A percentile compares a stretch with the other conserved stretches of the same genome.
Conservation (phyloP, 345 rosid genomes). For the Alliaria petiolata region DNA sequence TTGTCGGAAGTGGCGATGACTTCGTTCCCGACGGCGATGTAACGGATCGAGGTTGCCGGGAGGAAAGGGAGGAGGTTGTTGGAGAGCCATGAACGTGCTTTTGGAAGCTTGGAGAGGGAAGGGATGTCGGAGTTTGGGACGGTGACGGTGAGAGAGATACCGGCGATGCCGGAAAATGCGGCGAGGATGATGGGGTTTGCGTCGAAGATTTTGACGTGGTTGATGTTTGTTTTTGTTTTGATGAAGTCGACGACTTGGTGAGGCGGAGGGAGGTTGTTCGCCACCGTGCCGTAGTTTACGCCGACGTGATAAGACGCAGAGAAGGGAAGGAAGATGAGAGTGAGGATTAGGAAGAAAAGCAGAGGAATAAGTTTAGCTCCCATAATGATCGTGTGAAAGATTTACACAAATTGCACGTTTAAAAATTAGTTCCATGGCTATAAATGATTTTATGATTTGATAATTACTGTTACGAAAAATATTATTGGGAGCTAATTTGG, state of each 20-base stretch:
- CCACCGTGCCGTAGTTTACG: constrained; percentile 80
- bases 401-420: no score
- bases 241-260: constrained; percentile 63
- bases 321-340: constrained; percentile 1
- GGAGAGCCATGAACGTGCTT: constrained; percentile 59
- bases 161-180: constrained; percentile 59
- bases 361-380: not conserved
- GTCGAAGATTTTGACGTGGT: constrained; percentile 75
- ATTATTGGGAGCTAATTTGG: no score
- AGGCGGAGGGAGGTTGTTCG: constrained; percentile 79
- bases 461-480: no score
- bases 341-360: constrained; percentile 11
- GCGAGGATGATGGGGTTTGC: constrained; percentile 63
- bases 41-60: constrained; percentile 46
- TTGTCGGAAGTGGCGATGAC: constrained; percentile 63
- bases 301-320: constrained; percentile 43
- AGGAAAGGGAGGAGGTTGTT: constrained; percentile 49
- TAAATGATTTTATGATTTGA: no score
- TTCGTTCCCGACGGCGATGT: constrained; percentile 77
- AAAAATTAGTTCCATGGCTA: no score
- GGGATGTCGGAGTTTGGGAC: constrained; percentile 68
- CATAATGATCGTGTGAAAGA: not conserved
- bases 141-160: constrained; percentile 61
- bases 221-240: constrained; percentile 59
- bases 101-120: constrained; percentile 49